A percentile compares a stretch with the other conserved stretches of the same genome.
These are phyloP conservation scores for Xanthoparmelia taractica DNA, from an alignment of 495 filamentous ascomycete genomes.

Conservation along the genomic window DNA sequence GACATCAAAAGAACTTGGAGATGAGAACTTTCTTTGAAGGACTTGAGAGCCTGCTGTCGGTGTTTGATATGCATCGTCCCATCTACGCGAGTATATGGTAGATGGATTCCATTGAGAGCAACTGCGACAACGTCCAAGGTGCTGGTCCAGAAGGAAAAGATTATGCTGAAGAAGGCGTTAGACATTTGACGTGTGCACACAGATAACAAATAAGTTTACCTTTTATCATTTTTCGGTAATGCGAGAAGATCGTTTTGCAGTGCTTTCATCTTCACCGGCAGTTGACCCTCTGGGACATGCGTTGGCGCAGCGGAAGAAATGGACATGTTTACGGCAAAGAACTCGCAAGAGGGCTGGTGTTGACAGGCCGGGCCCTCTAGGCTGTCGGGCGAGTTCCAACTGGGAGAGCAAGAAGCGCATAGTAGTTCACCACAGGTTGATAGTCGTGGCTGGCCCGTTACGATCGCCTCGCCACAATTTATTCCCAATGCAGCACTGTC, in stretches of 20 bases:
- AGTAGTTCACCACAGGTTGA: slow-evolving; percentile 11
- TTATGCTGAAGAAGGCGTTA: slow-evolving; percentile 28
- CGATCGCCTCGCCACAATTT: not conserved
- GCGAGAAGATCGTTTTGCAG: slow-evolving; percentile 73
- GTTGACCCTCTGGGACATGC: slow-evolving; percentile 32
- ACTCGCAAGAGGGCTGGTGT: slow-evolving; percentile 12
- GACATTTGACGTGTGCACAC: slow-evolving; percentile 11
- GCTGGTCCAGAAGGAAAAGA: slow-evolving; percentile 41
- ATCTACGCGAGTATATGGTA: slow-evolving; percentile 36
- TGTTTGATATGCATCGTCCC: slow-evolving; percentile 35
- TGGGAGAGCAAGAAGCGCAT: slow-evolving; percentile 8
- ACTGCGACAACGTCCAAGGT: slow-evolving; percentile 37
- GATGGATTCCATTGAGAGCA: slow-evolving; percentile 29
- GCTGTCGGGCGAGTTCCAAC: too few relatives aligned
- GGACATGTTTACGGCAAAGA: slow-evolving; percentile 51
- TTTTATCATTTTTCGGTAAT: slow-evolving; percentile 54
- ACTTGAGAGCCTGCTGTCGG: slow-evolving; percentile 30
- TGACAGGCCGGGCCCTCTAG: not conserved
- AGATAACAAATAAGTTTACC: slow-evolving; percentile 41
- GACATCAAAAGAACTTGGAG: slow-evolving; percentile 34
- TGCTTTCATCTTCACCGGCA: slow-evolving; percentile 65
- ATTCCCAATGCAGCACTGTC: not conserved
- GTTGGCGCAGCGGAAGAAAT: slow-evolving; percentile 38
- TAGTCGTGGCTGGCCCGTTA: slow-evolving; percentile 1
- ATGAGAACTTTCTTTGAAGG: slow-evolving; percentile 29